Conservation (phyloP, 2,329 filamentous ascomycete genomes). For the Teratosphaeria nubilosa region DNA sequence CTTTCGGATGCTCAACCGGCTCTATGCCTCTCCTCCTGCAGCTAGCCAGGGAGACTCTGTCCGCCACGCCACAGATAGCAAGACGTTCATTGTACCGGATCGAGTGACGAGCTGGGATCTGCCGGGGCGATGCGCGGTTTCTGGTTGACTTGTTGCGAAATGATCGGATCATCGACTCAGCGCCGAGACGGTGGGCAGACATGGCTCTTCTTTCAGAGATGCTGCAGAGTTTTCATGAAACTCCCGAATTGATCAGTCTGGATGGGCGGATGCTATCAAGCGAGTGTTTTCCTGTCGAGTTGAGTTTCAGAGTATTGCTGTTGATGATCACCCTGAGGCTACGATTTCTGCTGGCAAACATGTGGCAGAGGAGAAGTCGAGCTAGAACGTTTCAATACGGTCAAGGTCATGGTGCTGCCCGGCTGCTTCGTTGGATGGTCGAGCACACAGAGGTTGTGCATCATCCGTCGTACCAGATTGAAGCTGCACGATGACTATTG, state of each 20-base stretch:
- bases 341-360: conserved; percentile 67
- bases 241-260: conserved; percentile 77
- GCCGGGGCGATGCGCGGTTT: conserved; percentile 55
- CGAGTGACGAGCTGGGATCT: conserved; percentile 58
- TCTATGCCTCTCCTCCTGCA: too few species aligned
- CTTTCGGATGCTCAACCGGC: too few species aligned
- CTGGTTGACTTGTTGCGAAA: conserved; percentile 63
- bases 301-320: conserved; percentile 60
- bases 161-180: conserved; percentile 58
- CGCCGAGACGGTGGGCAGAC: conserved; percentile 45
- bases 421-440: conserved; percentile 80
- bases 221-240: conserved; percentile 71
- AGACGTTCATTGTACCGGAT: conserved; percentile 35
- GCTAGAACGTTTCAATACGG: conserved; percentile 89
- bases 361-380: conserved; percentile 60
- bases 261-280: conserved; percentile 84
- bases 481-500: conserved; percentile 72
- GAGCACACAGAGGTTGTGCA: conserved; percentile 93
- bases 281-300: conserved; percentile 82
- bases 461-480: conserved; percentile 85
- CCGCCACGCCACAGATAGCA: conserved; percentile 41
- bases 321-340: conserved; percentile 54
- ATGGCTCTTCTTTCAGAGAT: conserved; percentile 59
- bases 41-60: too few species aligned
- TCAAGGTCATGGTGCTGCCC: conserved; percentile 73